Conservation (phyloP, 257 asterid species). For the Nicotiana tabacum region DNA sequence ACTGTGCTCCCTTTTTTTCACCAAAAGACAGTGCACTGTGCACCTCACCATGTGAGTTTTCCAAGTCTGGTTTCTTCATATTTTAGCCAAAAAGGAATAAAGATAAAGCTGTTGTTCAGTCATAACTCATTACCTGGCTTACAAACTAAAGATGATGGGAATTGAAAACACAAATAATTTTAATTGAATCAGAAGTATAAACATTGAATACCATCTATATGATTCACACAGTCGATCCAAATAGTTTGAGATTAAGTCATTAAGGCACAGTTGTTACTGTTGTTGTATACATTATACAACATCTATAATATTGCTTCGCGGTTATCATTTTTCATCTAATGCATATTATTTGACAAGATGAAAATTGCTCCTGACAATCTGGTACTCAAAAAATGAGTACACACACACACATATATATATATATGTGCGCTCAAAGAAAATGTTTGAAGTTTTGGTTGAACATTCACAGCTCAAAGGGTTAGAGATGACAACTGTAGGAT, state of each 20-base stretch:
- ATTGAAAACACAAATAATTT: no score
- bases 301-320: not conserved
- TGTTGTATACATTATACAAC: not conserved
- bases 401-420: no score
- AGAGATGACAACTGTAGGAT: conserved; percentile 19
- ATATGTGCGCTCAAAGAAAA: not conserved
- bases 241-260: not conserved
- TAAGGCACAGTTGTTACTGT: not conserved
- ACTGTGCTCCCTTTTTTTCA: no score
- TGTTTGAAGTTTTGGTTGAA: not conserved
- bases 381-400: no score
- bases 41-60: no score
- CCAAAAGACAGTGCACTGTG: no score
- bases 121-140: not conserved
- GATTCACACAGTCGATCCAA: not conserved
- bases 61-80: no score
- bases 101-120: no score
- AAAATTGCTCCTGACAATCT: not conserved
- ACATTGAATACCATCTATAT: not conserved
- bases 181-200: no score
- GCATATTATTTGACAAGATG: not conserved
- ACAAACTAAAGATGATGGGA: not conserved
- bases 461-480: conserved; percentile 7
- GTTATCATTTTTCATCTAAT: not conserved
- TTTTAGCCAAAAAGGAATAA: no score